Percentiles rank a stretch among this genome's conserved stretches.
Conservation (phyloP, 805 yeast species). For the Yarrowia yakushimensis region DNA sequence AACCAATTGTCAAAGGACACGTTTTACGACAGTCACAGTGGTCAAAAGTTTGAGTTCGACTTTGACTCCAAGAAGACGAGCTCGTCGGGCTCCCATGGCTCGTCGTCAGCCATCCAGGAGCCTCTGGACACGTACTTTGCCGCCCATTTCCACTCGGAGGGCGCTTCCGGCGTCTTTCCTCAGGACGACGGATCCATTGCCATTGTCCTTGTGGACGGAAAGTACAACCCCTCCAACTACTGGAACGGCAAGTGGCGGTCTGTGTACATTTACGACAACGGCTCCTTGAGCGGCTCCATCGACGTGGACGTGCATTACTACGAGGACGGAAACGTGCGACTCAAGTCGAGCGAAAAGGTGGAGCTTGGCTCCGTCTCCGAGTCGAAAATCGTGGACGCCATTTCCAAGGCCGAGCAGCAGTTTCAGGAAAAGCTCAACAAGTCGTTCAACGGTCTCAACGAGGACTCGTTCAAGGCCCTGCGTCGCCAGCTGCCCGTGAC, state of each 20-base stretch:
- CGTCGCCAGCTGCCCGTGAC: constrained; percentile 92
- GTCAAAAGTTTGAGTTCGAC: constrained; percentile 34
- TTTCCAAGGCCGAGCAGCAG: constrained; percentile 54
- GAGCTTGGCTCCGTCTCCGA: constrained; percentile 26
- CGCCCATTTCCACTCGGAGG: constrained; percentile 64
- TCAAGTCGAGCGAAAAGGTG: constrained; percentile 47
- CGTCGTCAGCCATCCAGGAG: not conserved
- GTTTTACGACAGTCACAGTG: constrained; percentile 49
- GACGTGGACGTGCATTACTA: constrained; percentile 80
- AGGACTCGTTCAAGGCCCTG: constrained; percentile 72
- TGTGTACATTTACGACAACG: constrained; percentile 48
- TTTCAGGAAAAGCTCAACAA: constrained; percentile 58
- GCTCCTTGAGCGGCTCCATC: constrained; percentile 51
- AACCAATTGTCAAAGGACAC: constrained; percentile 47
- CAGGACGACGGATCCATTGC: constrained; percentile 36
- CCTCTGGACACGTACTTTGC: constrained; percentile 47
- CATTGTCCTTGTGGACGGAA: constrained; percentile 65
- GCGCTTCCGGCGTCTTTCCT: constrained; percentile 46
- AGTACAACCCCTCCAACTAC: constrained; percentile 68
- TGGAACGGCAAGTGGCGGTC: constrained; percentile 91
- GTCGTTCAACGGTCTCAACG: constrained; percentile 70
- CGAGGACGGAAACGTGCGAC: constrained; percentile 93
- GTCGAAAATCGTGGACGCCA: constrained; percentile 43
- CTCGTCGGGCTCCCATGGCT: constrained; percentile 25
- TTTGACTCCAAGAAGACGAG: constrained; percentile 31